A percentile compares a stretch with the other conserved stretches of the same genome.
phyloP scores from a whole-genome alignment of 2,329 filamentous ascomycete genomes.

The Sarocladium kiliense region DNA sequence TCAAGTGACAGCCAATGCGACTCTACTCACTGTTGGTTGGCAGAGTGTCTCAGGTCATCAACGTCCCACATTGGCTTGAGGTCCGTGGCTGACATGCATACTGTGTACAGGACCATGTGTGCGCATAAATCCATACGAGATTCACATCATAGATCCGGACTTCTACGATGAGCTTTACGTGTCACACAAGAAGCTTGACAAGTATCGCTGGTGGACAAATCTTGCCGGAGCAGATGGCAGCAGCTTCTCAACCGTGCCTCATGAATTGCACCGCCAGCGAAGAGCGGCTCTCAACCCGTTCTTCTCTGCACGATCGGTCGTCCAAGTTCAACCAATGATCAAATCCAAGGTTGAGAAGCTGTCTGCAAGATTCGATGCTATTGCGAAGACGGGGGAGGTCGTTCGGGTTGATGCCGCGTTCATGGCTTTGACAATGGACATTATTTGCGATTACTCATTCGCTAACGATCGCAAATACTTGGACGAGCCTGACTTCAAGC shows the following conservation, averaged over 20 bases:
- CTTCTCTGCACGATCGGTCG: constrained; percentile 15
- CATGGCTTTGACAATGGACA: constrained; percentile 26
- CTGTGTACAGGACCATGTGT: constrained; percentile 5
- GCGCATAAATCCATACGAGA: constrained; percentile 13
- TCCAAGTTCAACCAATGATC: constrained; percentile 4
- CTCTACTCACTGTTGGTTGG: too few relatives aligned
- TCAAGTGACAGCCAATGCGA: too few relatives aligned
- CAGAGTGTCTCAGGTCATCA: too few relatives aligned
- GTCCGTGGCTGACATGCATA: neutral
- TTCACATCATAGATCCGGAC: constrained; percentile 21
- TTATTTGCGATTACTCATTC: constrained; percentile 31
- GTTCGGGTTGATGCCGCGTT: constrained; percentile 16
- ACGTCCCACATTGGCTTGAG: neutral
- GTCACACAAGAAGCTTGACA: neutral
- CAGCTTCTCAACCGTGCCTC: constrained; percentile 13
- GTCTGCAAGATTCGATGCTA: neutral
- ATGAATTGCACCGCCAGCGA: constrained; percentile 15
- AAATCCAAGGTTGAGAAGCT: neutral
- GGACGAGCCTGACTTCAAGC: constrained; percentile 22
- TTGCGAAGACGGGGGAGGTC: constrained; percentile 7
- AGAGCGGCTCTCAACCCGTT: constrained; percentile 14
- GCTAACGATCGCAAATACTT: constrained; percentile 24
- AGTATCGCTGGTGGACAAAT: neutral
- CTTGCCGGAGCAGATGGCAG: neutral
- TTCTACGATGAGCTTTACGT: constrained; percentile 20